These are phyloP conservation scores for Fusarium clavum DNA, from an alignment of 2,329 filamentous ascomycete genomes.

Conservation along the genomic window DNA sequence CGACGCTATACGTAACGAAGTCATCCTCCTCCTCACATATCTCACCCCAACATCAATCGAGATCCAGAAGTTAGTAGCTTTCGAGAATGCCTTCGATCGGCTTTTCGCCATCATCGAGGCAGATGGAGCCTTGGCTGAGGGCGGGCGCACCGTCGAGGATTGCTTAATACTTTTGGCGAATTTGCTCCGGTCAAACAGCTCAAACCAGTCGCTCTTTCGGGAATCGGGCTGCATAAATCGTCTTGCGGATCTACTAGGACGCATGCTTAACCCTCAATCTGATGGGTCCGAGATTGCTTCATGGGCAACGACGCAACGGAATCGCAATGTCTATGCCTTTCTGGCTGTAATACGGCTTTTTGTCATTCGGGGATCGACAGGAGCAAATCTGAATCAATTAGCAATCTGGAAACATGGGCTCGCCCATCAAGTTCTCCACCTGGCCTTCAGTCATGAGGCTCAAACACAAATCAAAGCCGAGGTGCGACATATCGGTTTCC, in stretches of 20 bases:
- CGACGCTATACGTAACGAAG: constrained; percentile 90
- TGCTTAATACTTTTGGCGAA: constrained; percentile 92
- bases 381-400: constrained; percentile 84
- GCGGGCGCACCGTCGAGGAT: constrained; percentile 90
- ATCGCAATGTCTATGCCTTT: constrained; percentile 92
- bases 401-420: constrained; percentile 88
- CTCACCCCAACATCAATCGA: constrained; percentile 88
- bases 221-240: constrained; percentile 86
- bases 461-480: constrained; percentile 85
- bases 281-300: constrained; percentile 70
- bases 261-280: constrained; percentile 65
- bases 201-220: constrained; percentile 93
- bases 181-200: constrained; percentile 84
- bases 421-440: constrained; percentile 80
- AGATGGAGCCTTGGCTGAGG: constrained; percentile 85
- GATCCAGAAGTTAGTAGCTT: constrained; percentile 94
- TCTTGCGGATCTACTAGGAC: constrained; percentile 75
- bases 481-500: constrained; percentile 56
- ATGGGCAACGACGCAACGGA: constrained; percentile 82
- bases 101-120: constrained; percentile 83
- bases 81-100: constrained; percentile 91
- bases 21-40: constrained; percentile 85
- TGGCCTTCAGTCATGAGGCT: constrained; percentile 81
- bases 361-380: constrained; percentile 80
- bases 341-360: constrained; percentile 89